phyloP scores from a whole-genome alignment of 176 grass and related monocot species.

The Paspalum vaginatum region DNA sequence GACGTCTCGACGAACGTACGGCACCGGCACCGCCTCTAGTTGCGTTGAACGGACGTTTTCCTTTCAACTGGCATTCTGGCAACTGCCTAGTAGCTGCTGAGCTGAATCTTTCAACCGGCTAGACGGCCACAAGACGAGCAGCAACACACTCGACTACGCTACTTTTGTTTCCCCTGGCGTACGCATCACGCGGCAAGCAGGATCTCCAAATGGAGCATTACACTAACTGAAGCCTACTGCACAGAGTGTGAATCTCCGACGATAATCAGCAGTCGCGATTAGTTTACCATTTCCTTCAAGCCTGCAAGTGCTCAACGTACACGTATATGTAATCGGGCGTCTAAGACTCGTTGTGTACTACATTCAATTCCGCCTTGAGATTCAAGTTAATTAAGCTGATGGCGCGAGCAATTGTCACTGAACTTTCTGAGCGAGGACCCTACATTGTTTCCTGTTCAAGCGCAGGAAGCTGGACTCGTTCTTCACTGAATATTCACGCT shows the following conservation, averaged over 20 bases:
- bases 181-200: neutral
- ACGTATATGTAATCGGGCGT: neutral
- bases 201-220: neutral
- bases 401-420: neutral
- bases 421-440: neutral
- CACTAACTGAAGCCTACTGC: neutral
- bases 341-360: neutral
- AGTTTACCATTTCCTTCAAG: neutral
- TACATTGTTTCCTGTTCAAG: conserved; percentile 35
- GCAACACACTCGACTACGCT: too few species aligned
- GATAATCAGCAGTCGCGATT: neutral
- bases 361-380: neutral
- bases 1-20: too few species aligned
- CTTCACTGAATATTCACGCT: conserved; percentile 27
- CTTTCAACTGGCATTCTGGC: neutral
- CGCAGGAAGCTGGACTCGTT: neutral
- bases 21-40: too few species aligned
- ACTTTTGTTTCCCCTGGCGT: too few species aligned
- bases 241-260: too few species aligned
- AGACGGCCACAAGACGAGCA: neutral
- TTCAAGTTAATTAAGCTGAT: neutral
- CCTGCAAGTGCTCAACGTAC: neutral
- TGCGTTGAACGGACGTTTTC: too few species aligned
- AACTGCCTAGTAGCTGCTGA: neutral
- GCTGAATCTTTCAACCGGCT: neutral